Evolutionary conservation across 2,329 filamentous ascomycete genomes (phyloP), one percentile per base, ranked within the genome.

Genomic region (Colletotrichum aenigma): DNA sequence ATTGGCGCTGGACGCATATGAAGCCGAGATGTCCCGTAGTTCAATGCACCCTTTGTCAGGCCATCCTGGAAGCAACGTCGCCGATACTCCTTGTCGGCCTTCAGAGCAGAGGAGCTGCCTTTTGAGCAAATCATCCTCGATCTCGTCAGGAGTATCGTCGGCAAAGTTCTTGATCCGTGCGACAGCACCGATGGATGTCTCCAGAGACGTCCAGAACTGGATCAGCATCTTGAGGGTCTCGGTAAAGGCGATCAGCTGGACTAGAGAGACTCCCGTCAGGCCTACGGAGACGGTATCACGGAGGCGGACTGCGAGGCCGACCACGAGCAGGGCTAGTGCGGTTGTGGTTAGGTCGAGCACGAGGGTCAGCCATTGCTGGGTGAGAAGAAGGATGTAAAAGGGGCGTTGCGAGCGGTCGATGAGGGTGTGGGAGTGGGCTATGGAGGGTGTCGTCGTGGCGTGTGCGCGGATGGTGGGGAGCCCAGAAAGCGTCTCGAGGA

Each of bases 321-420:
- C 85, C 6, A 90, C 78, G 3, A 89, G 77, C 2, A 87, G 82
- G 3, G 88, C 88, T 56, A 91, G 82, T 3, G 79, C 85, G 1
- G 88, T 85, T 1, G 88, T 86, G 4, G 88, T 82, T 55, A 91
- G 79, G 76, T 90, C 88, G 4, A 91, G 80, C 1, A 89, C 87
- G 3, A 92, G 82, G 1, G 84, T 86, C 0, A 91, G 84, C 91
- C 91, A 93, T 60, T 89, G 85, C 79, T 93, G 91, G 7, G 91
- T 86, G 52, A 88, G 87, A 71, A 87, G 88, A 15, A 92, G 84
- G 1, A 91, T 84, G 78, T 93, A 93, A 73, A 89, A 91, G 0
- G 91, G 90, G 21, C 84, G 83, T 77, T 93, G 91, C 0, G 90
- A 91, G 12, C 82, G 82, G 77, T 92, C 89, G 4, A 93, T 82